Conservation (phyloP, 495 filamentous ascomycete species). For the Penicillium desertorum region DNA sequence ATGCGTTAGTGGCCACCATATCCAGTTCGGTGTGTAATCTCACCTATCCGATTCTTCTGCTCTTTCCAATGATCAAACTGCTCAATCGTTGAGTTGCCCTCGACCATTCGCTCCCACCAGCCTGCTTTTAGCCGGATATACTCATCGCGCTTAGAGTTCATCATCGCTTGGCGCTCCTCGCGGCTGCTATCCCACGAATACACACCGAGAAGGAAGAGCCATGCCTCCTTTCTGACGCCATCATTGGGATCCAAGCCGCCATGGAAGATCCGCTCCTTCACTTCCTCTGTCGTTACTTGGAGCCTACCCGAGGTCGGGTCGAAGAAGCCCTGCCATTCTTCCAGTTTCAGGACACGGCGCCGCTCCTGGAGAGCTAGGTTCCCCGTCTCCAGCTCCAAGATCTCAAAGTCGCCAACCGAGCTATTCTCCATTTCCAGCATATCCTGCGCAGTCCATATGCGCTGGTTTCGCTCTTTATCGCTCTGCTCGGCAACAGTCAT, state of each 20-base stretch:
- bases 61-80: constrained; percentile 94
- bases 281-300: constrained; percentile 78
- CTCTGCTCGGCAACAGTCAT: constrained; percentile 98
- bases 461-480: constrained; percentile 75
- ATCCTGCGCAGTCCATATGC: constrained; percentile 92
- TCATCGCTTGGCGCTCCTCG: constrained; percentile 75
- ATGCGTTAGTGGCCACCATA: constrained; percentile 6
- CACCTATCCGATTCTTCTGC: constrained; percentile 91
- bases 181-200: constrained; percentile 84
- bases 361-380: constrained; percentile 67
- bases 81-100: constrained; percentile 70
- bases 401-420: constrained; percentile 91
- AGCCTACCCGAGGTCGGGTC: constrained; percentile 70
- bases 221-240: constrained; percentile 91
- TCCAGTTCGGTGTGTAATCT: constrained; percentile 22
- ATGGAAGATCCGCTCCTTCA: constrained; percentile 95
- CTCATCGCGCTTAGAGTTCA: constrained; percentile 85
- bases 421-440: constrained; percentile 92
- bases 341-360: constrained; percentile 71
- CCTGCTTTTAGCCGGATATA: constrained; percentile 90
- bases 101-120: constrained; percentile 95
- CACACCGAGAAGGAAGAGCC: constrained; percentile 90
- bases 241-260: constrained; percentile 87
- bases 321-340: constrained; percentile 89
- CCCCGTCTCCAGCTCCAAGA: constrained; percentile 77